Base-by-base conservation (phyloP, 2,329 filamentous ascomycete genomes). In the Dryadomyces quercivorus region DNA sequence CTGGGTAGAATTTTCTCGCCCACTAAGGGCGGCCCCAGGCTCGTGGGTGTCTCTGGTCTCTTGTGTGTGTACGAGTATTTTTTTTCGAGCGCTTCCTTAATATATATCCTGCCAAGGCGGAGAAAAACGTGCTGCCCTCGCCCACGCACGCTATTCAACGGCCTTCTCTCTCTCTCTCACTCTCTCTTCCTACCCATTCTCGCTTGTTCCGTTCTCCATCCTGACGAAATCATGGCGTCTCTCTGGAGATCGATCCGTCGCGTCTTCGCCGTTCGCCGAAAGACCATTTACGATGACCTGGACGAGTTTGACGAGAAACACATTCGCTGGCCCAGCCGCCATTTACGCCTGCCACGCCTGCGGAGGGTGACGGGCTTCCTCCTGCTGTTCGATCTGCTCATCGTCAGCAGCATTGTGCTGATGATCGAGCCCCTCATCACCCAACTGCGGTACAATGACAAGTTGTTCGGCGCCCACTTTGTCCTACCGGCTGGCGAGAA, bases 361-460 rank as follows among this genome's bases (percentile, higher is more conserved):
- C 57, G 61, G 38, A 60, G 59, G 52, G 58, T 57, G 50, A 55
- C 82, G 56, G 73, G 85, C 63, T 85, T 84, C 69, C 69, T 87
- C 53, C 50, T 67, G 16, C 62, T 59, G 13, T 55, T 52, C 20
- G 60, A 60, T 51, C 54, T 63, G 40, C 26, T 48, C n/a, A 58
- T 70, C 58, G 67, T 88, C 56, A 72, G 81, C 66, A 77, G 84
- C 64, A 74, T 88, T 42, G 69, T 89, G 36, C 77, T 82, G 69
- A 77, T 74, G 58, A 82, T 88, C 63, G 86, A 81, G 70, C 88
- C 84, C 9, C 75, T 90, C 40, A 76, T 90, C 56, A 79, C 81
- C 9, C 75, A 90, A 12, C 74, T 91, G 47, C 73, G 86, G 61
- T 58, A 64, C 18, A 67, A 67, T 53, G 59, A 66, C 18, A 64